phyloP scores from a whole-genome alignment of 2,329 filamentous ascomycete genomes.

The Fusarium albosuccineum region DNA sequence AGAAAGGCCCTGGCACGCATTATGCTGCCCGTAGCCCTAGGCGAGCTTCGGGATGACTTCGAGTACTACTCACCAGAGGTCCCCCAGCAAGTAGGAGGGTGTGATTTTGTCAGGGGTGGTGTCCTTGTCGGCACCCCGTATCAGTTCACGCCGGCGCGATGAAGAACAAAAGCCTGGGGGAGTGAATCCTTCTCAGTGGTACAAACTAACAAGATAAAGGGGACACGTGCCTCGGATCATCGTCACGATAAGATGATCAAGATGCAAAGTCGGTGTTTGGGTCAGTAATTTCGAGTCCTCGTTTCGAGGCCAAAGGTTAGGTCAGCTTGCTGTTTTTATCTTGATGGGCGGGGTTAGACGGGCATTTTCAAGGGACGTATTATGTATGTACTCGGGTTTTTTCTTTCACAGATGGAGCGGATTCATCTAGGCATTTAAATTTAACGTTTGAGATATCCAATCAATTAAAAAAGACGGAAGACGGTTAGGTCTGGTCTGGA shows the following conservation, averaged over 20 bases:
- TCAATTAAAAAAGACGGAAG: conserved; percentile 27
- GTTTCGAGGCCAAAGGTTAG: conserved; percentile 19
- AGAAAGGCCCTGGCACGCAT: conserved; percentile 50
- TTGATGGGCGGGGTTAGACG: conserved; percentile 31
- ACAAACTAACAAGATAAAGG: conserved; percentile 1
- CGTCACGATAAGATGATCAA: conserved; percentile 23
- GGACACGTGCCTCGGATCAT: background rate
- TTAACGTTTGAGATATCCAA: conserved; percentile 39
- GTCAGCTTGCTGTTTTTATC: conserved; percentile 10
- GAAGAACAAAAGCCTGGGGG: conserved; percentile 5
- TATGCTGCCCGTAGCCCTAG: conserved; percentile 47
- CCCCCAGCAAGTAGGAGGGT: conserved; percentile 45
- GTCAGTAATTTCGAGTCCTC: conserved; percentile 15
- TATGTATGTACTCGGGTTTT: conserved; percentile 24
- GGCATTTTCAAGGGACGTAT: conserved; percentile 27
- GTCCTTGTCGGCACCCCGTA: conserved; percentile 29
- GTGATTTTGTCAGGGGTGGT: conserved; percentile 43
- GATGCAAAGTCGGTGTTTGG: conserved; percentile 39
- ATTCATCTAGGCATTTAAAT: conserved; percentile 40
- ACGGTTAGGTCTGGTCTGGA: background rate
- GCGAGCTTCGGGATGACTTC: conserved; percentile 50
- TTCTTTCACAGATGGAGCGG: conserved; percentile 26
- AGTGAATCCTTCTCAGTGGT: background rate
- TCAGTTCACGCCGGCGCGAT: conserved; percentile 28
- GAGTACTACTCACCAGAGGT: conserved; percentile 50